These are phyloP conservation scores for Glonium stellatum DNA, from an alignment of 495 filamentous ascomycete species.

Conservation along the genomic window DNA sequence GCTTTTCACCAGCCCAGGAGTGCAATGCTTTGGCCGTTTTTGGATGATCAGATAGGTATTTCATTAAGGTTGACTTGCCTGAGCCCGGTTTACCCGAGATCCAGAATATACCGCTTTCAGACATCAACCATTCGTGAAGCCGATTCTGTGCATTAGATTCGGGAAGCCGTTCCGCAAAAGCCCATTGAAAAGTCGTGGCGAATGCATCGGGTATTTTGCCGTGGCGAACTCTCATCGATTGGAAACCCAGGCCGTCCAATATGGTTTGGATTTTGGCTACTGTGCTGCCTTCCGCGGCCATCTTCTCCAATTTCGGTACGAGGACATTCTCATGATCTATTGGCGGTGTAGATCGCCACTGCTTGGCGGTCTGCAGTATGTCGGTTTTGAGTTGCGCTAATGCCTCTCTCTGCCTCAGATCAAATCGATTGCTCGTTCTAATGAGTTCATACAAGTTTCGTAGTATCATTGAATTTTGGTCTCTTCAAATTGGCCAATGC, in stretches of 20 bases:
- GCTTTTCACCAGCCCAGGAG: background rate
- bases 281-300: background rate
- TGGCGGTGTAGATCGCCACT: background rate
- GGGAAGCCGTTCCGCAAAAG: background rate
- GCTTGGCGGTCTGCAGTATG: too few species aligned
- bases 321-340: background rate
- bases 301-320: background rate
- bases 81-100: constrained; percentile 8
- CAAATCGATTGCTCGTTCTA: too few species aligned
- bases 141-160: background rate
- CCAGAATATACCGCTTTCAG: constrained; percentile 7
- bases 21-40: background rate
- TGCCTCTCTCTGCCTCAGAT: too few species aligned
- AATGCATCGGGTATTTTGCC: background rate
- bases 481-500: too few species aligned
- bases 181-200: constrained; percentile 4
- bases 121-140: background rate
- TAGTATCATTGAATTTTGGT: too few species aligned
- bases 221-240: background rate
- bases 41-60: background rate
- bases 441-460: too few species aligned
- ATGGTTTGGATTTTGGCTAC: background rate
- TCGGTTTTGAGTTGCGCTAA: too few species aligned
- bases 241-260: background rate
- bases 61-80: constrained; percentile 21